Base-by-base conservation (phyloP, 352 stramenopile species). In the Pythium rhizo-oryzae region DNA sequence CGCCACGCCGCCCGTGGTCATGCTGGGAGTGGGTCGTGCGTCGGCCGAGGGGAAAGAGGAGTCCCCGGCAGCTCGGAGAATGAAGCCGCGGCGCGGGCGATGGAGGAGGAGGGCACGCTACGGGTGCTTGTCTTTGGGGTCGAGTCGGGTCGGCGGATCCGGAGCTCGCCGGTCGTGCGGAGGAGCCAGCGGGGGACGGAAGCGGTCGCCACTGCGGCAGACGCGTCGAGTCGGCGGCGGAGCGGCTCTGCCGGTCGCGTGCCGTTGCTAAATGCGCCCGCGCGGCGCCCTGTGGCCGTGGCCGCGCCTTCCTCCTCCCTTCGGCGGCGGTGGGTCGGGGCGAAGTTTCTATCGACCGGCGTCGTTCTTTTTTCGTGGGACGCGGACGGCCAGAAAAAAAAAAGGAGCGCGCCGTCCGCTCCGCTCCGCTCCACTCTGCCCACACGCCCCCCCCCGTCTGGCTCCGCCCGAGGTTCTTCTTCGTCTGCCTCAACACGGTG, bases 341-440 rank as follows among this genome's bases (percentile, higher is more conserved):
- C 43, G 62, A 69, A 69, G 62, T 69, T 69, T 69, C 62, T 58
- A 63, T 51, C 52, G 54, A 69, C 62, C 43, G 46, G 30, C 28
- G 57, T 71, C 65, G 65, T 71, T 71, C 65, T 65, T 65, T 71
- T 63, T 67, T 67, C 23, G 28, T 56, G 24, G 50, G 46, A 21
- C 21, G 15, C 16, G 25, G 21, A 37, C 8, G 51, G 51, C 24
- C 52, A 59, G 19, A 16, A 43, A 25, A 58, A 5, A 58, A 21
- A 59, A 8, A 12, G 33, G 33, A 8, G 24, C 25, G 24, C 1
- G 12, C 16, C 25, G 18, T 12, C 15, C 25, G 8, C 16, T 25
- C 35, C 53, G 35, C 30, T 47, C 53, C 51, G 51, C 51, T 57
- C 51, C 50, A 35, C 50, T 28, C 11, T n/a, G n/a, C n/a, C 49